phyloP scores from a whole-genome alignment of 2,329 filamentous ascomycete species.

The Drechslerella coelobrocha region DNA sequence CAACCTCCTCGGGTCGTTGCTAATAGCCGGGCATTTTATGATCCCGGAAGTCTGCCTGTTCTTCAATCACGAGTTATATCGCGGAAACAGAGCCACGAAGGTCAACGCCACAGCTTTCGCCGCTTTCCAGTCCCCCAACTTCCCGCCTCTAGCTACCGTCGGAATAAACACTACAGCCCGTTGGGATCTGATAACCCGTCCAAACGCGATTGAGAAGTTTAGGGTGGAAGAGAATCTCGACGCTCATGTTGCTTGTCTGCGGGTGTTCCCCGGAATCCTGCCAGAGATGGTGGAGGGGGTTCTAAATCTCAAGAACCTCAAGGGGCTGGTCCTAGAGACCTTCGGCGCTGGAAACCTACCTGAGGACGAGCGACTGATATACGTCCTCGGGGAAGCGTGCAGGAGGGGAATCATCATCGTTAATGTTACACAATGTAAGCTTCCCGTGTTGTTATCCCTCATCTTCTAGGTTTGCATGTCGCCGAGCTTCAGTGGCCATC shows the following conservation, averaged over 20 bases:
- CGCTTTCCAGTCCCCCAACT: conserved; percentile 88
- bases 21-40: conserved; percentile 89
- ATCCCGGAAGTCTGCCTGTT: conserved; percentile 93
- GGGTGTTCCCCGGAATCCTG: conserved; percentile 90
- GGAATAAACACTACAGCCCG: conserved; percentile 80
- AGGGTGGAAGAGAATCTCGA: conserved; percentile 76
- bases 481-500: not conserved
- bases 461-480: conserved; percentile 55
- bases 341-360: conserved; percentile 94
- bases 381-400: conserved; percentile 78
- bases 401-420: conserved; percentile 82
- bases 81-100: conserved; percentile 87
- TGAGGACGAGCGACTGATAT: conserved; percentile 78
- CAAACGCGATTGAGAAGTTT: conserved; percentile 76
- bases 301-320: conserved; percentile 74
- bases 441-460: conserved; percentile 57
- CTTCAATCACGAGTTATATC: conserved; percentile 89
- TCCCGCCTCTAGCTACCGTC: conserved; percentile 78
- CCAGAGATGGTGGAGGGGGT: conserved; percentile 92
- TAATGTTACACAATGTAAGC: conserved; percentile 86
- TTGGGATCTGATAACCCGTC: conserved; percentile 78
- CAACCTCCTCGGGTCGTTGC: conserved; percentile 84
- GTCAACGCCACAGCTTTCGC: conserved; percentile 84
- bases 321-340: conserved; percentile 84
- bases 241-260: conserved; percentile 85